Conservation (phyloP, 108 stramenopile species). For the Stephanodiscus triporus region DNA sequence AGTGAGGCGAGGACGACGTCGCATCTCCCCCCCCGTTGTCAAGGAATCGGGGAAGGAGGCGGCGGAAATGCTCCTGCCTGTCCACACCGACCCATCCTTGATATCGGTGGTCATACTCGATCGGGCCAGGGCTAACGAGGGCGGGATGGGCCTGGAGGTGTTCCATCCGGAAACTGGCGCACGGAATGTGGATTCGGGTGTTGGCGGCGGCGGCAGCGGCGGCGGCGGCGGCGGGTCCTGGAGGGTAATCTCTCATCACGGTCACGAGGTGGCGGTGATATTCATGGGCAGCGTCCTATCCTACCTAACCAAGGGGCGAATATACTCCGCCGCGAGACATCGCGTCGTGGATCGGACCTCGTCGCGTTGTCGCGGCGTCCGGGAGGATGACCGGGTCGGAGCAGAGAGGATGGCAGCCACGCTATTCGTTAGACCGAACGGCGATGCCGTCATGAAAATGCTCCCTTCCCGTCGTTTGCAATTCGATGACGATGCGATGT, state of each 20-base stretch:
- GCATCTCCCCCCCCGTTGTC: not conserved
- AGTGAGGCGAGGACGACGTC: not conserved
- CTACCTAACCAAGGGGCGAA: slow-evolving; percentile 56
- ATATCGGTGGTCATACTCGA: slow-evolving; percentile 81
- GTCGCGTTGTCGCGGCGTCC: not conserved
- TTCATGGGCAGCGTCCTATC: slow-evolving; percentile 79
- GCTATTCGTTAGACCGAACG: slow-evolving; percentile 76
- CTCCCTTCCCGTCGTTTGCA: slow-evolving; percentile 48
- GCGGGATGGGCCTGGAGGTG: slow-evolving; percentile 67
- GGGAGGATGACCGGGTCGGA: not conserved
- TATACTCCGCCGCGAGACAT: slow-evolving; percentile 71
- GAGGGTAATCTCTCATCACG: slow-evolving; percentile 63
- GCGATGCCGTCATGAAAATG: slow-evolving; percentile 48
- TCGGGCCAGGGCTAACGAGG: slow-evolving; percentile 33
- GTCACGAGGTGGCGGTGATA: slow-evolving; percentile 73
- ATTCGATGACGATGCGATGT: slow-evolving; percentile 10
- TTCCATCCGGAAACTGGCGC: slow-evolving; percentile 7
- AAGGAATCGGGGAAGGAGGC: not conserved
- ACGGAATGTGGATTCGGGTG: not conserved
- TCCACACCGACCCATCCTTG: slow-evolving; percentile 87
- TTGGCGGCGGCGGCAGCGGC: not conserved
- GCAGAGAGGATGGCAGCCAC: slow-evolving; percentile 64
- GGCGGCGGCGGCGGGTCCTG: slow-evolving; percentile 32
- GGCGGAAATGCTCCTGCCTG: slow-evolving; percentile 55
- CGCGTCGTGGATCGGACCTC: slow-evolving; percentile 52